Evolutionary conservation across 2,329 filamentous ascomycete genomes (phyloP).

Genomic region (Ramularia collo-cygni): DNA sequence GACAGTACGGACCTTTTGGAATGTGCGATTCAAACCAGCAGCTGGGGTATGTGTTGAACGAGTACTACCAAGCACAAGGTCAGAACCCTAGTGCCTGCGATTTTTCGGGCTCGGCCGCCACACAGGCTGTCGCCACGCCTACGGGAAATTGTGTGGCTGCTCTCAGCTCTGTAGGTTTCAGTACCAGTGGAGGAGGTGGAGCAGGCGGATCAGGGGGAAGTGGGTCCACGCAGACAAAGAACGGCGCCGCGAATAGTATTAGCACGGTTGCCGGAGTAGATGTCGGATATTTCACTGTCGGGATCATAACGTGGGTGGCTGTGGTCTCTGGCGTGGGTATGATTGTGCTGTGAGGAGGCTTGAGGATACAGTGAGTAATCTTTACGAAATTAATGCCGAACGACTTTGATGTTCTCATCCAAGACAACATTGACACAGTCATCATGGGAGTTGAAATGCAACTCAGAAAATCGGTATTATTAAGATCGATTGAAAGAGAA

Average conservation of each 20-base stretch:
- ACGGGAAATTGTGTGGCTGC: constrained; percentile 49
- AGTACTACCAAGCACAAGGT: constrained; percentile 59
- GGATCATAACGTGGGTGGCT: constrained; percentile 18
- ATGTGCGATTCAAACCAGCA: constrained; percentile 66
- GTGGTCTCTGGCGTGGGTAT: constrained; percentile 25
- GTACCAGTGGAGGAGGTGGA: constrained; percentile 39
- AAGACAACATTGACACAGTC: no score
- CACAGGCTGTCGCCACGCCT: constrained; percentile 43
- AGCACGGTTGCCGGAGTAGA: constrained; percentile 10
- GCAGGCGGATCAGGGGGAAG: constrained; percentile 10
- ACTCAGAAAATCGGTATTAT: no score
- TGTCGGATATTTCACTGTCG: constrained; percentile 17
- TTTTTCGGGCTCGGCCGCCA: constrained; percentile 60
- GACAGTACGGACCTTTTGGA: constrained; percentile 67
- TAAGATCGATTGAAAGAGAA: no score
- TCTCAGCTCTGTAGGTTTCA: constrained; percentile 56
- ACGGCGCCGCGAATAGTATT: constrained; percentile 11
- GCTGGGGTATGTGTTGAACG: constrained; percentile 65
- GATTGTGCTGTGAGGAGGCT: constrained; percentile 15
- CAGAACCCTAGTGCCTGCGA: constrained; percentile 54
- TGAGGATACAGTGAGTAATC: neutral
- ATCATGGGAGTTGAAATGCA: no score
- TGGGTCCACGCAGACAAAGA: constrained; percentile 7
- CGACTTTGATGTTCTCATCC: no score
- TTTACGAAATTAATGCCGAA: neutral